Conservation (phyloP, 257 asterid genomes). For the Jacaranda copaia region DNA sequence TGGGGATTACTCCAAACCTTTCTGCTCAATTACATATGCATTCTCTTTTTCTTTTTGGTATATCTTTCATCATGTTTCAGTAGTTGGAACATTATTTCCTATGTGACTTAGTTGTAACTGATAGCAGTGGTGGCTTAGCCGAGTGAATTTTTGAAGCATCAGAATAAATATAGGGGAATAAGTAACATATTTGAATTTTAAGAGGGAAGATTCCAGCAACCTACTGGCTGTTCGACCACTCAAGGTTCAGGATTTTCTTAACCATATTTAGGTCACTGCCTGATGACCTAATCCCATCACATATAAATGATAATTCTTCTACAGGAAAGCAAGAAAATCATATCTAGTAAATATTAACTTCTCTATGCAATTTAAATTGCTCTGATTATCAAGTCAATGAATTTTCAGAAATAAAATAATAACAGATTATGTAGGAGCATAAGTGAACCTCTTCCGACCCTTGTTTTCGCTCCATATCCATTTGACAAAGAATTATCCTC, state of each 20-base stretch:
- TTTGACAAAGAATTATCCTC: slow-evolving; percentile 84
- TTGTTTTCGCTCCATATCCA: slow-evolving; percentile 88
- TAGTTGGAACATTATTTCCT: too few species aligned
- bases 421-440: slow-evolving; percentile 22
- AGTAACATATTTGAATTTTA: too few species aligned
- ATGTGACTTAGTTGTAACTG: too few species aligned
- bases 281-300: slow-evolving; percentile 10
- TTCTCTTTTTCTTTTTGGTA: too few species aligned
- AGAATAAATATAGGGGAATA: not conserved
- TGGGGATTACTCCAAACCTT: too few species aligned
- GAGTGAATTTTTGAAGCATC: not conserved
- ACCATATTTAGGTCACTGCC: too few species aligned
- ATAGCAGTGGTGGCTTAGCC: not conserved
- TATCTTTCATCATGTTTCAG: too few species aligned
- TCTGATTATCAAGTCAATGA: not conserved
- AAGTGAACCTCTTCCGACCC: slow-evolving; percentile 88
- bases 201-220: too few species aligned
- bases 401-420: slow-evolving; percentile 15
- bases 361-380: slow-evolving; percentile 18
- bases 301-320: slow-evolving; percentile 5
- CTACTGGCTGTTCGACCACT: too few species aligned
- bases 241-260: too few species aligned
- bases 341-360: not conserved
- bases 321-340: not conserved
- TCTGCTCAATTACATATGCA: too few species aligned